Conservation (phyloP, 2,329 filamentous ascomycete genomes). For the Aureobasidium sp. region DNA sequence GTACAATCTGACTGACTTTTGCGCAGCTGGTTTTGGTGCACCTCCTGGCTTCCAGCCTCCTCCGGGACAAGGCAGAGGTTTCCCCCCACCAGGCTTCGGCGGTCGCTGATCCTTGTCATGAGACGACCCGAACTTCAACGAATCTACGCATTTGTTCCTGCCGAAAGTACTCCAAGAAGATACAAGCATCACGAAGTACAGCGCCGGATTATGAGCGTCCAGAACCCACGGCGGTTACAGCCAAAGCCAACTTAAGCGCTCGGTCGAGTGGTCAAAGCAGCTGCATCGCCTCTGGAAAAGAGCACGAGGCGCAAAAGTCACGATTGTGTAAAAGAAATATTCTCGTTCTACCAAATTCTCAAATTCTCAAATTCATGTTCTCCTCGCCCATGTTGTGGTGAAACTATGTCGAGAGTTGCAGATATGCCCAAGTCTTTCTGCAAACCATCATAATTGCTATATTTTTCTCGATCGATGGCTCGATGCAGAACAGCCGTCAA, state of each 20-base stretch:
- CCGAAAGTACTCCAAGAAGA: background rate
- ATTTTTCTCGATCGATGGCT: background rate
- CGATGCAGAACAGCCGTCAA: too few relatives aligned
- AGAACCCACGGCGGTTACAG: background rate
- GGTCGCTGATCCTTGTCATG: slow-evolving; percentile 1
- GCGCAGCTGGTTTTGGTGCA: slow-evolving; percentile 19
- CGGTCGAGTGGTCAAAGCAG: background rate
- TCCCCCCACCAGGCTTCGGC: slow-evolving; percentile 10
- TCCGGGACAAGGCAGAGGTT: slow-evolving; percentile 33
- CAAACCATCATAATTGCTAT: background rate
- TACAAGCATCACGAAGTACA: background rate
- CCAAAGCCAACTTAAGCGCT: background rate
- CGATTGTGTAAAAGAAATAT: slow-evolving; percentile 1
- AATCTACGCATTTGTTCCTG: background rate
- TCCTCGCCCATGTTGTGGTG: background rate
- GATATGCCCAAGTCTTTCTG: background rate
- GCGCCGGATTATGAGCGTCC: background rate
- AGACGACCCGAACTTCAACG: background rate
- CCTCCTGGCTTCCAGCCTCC: slow-evolving; percentile 33
- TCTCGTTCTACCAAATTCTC: background rate
- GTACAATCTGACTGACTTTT: background rate
- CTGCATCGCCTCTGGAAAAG: background rate
- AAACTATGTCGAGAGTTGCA: background rate
- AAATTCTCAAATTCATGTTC: background rate
- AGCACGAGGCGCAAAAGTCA: slow-evolving; percentile 3